Evolutionary conservation across 2,329 filamentous ascomycete species (phyloP).

Genomic region (Fusarium mangiferae): DNA sequence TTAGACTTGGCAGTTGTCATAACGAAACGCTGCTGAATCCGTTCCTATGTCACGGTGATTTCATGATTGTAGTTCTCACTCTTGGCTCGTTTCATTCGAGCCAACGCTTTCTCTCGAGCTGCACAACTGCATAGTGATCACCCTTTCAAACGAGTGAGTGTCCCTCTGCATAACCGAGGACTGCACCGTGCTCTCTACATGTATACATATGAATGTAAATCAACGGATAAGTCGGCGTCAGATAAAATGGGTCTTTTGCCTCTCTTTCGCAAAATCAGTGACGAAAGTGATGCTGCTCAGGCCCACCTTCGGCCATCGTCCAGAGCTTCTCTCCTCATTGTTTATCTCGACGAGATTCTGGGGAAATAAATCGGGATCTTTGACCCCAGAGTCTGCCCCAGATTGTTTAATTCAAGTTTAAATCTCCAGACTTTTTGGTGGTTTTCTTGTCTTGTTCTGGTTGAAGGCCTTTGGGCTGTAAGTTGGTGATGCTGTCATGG

Average conservation of each 20-base stretch:
- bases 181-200: neutral
- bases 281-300: conserved; percentile 22
- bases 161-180: neutral
- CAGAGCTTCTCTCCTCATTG: conserved; percentile 16
- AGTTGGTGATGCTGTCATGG: conserved; percentile 21
- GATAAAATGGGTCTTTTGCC: conserved; percentile 28
- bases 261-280: conserved; percentile 7
- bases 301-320: conserved; percentile 35
- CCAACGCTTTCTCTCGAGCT: neutral
- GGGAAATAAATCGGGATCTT: conserved; percentile 32
- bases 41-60: conserved; percentile 8
- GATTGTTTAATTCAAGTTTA: conserved; percentile 18
- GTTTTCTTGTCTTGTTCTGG: neutral
- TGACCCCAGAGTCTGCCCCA: conserved; percentile 34
- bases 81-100: neutral
- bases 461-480: neutral
- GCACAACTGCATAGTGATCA: neutral
- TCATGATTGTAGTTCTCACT: conserved; percentile 3
- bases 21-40: neutral
- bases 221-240: conserved; percentile 25
- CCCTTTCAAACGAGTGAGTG: neutral
- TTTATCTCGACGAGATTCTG: conserved; percentile 12
- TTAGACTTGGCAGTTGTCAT: conserved; percentile 27
- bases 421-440: conserved; percentile 26
- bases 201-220: neutral